Evolutionary conservation across 148 eudicot species (phyloP).

Genomic region (Gaultheria prostrata): DNA sequence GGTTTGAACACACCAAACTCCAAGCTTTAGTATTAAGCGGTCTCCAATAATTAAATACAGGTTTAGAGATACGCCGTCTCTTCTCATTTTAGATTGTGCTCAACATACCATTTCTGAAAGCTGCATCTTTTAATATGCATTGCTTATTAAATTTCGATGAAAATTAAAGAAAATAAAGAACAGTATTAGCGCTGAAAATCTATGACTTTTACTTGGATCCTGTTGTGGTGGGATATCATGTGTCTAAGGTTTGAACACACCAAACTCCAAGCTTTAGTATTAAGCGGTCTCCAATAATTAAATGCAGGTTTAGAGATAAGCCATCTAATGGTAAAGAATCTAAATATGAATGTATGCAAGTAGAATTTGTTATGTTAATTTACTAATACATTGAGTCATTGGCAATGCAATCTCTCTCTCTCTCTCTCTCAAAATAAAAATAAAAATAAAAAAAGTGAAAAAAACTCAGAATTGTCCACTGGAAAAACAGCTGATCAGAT

Average conservation of each 20-base stretch:
- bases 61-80: not conserved
- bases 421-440: not conserved
- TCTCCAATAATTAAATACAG: not conserved
- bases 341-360: not conserved
- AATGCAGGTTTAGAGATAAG: not conserved
- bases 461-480: not conserved
- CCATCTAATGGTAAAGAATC: not conserved
- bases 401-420: not conserved
- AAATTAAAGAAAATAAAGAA: not conserved
- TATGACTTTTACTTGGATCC: not conserved
- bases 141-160: not conserved
- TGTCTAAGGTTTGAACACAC: not conserved
- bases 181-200: not conserved
- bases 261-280: not conserved
- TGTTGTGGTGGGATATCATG: not conserved
- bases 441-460: not conserved
- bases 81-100: not conserved
- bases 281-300: not conserved
- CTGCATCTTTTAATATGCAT: not conserved
- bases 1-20: not conserved
- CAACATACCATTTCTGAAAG: not conserved
- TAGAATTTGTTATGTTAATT: not conserved
- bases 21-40: not conserved
- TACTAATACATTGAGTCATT: not conserved
- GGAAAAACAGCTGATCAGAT: not conserved